phyloP scores from a whole-genome alignment of 1,284 basidiomycete genomes.

The Ganoderma lingzhi region DNA sequence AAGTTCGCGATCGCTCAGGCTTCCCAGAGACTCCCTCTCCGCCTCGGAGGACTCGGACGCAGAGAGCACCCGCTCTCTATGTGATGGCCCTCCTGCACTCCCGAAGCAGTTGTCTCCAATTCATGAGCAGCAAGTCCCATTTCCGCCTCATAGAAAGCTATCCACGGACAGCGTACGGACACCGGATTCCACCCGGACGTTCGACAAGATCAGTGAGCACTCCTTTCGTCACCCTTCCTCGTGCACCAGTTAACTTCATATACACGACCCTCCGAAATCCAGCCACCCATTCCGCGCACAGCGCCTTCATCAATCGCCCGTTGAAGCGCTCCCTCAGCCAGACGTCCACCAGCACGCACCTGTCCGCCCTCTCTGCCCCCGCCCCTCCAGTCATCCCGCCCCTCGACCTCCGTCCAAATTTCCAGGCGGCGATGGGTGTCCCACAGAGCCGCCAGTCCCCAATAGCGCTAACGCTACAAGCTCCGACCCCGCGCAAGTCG shows the following conservation, averaged over 20 bases:
- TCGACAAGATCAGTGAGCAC: constrained; percentile 34
- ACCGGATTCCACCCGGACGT: constrained; percentile 39
- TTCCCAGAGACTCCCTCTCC: constrained; percentile 29
- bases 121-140: constrained; percentile 36
- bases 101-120: constrained; percentile 40
- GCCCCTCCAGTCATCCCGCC: constrained; percentile 60
- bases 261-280: background rate
- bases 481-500: constrained; percentile 40
- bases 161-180: constrained; percentile 41
- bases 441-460: constrained; percentile 37
- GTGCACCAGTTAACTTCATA: background rate
- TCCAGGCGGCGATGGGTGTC: constrained; percentile 46
- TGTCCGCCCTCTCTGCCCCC: constrained; percentile 46
- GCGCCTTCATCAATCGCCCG: constrained; percentile 62
- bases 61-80: constrained; percentile 29
- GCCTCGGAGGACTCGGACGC: constrained; percentile 35
- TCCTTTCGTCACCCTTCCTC: constrained; percentile 13
- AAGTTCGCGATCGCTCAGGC: constrained; percentile 37
- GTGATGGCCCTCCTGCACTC: constrained; percentile 13
- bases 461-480: constrained; percentile 36
- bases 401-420: constrained; percentile 62
- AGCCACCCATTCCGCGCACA: constrained; percentile 27
- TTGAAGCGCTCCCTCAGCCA: constrained; percentile 64
- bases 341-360: constrained; percentile 63
- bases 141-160: constrained; percentile 32